phyloP scores from a whole-genome alignment of 2,329 filamentous ascomycete genomes.

The Sarocladium strictum region DNA sequence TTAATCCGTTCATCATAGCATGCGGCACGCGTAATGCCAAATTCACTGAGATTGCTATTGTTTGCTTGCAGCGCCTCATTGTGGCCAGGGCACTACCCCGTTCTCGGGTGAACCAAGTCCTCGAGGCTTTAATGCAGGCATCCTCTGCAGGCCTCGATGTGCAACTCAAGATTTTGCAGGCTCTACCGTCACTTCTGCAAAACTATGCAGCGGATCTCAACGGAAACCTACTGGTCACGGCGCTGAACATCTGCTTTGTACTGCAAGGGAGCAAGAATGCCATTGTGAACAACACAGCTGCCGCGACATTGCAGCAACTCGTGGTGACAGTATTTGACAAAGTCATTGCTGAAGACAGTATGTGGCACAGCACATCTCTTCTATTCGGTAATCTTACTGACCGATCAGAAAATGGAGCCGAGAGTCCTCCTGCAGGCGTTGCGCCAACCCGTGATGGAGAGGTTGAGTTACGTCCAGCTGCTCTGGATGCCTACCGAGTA shows the following conservation, averaged over 20 bases:
- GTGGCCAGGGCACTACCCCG: slow-evolving; percentile 74
- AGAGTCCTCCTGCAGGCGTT: slow-evolving; percentile 57
- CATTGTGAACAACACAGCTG: slow-evolving; percentile 91
- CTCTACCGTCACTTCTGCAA: slow-evolving; percentile 80
- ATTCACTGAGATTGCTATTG: slow-evolving; percentile 79
- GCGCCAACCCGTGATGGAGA: slow-evolving; percentile 60
- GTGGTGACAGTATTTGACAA: slow-evolving; percentile 92
- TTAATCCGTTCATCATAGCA: slow-evolving; percentile 89
- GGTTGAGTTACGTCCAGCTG: slow-evolving; percentile 65
- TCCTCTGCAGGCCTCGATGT: slow-evolving; percentile 78
- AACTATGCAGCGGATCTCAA: slow-evolving; percentile 81
- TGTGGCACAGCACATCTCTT: slow-evolving; percentile 22
- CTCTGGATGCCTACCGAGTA: slow-evolving; percentile 78
- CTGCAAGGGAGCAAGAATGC: slow-evolving; percentile 87
- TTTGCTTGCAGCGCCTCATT: slow-evolving; percentile 83
- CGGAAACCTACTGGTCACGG: slow-evolving; percentile 73
- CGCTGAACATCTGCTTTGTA: slow-evolving; percentile 85
- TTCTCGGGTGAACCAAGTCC: slow-evolving; percentile 74
- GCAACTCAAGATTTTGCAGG: slow-evolving; percentile 92
- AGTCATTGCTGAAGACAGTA: slow-evolving; percentile 74
- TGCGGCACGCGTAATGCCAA: slow-evolving; percentile 87
- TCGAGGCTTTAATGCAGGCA: slow-evolving; percentile 83
- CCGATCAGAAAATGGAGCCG: slow-evolving; percentile 34
- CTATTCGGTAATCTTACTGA: background rate
- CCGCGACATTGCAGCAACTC: slow-evolving; percentile 92